Base-by-base conservation (phyloP, 805 yeast species). In the Myxozyma mucilagina region DNA sequence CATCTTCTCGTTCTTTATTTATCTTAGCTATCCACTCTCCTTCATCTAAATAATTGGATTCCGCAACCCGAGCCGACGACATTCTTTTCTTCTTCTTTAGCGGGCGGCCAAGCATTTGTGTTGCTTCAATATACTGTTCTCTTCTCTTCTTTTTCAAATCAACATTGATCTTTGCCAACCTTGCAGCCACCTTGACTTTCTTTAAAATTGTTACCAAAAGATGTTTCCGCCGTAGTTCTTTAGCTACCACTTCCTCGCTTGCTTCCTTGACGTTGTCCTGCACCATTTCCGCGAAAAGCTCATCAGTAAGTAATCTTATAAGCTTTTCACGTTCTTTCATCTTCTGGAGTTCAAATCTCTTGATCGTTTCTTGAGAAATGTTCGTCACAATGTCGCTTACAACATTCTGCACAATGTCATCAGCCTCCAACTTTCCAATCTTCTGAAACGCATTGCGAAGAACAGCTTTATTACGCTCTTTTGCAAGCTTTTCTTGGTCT, bases 201-300 rank as follows among this genome's bases (percentile, higher is more conserved):
- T 60, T 63, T 2, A 85, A 67, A 0, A 70, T 58, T 1, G 49
- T 63, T 20, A 54, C 65, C 60, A 77, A 78, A 31, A 83, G 53
- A 1, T 67, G 67, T 8, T 56, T 67, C 0, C 73, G 66, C 47
- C 80, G 70, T 47, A 77, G 70, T 1, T 62, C 36, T n/a, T 76
- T 79, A 0, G 94, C 87, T 48, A 74, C 72, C 1, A 76, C 70
- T 34, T 80, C 80, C 45, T 80, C 68, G 0, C 76, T 72, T 2
- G 74, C 71, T 42, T 80, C 71, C 67, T 78, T 83, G 0, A 82
- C 69, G 42, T 81, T 76, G 65, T 87, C 92, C 47, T 81, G 78
- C 45, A 89, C 68, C 67, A 88, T 86, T 0, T 92, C 89, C 16
- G 72, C 69, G 63, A 76, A 87, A 0, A 89, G 70, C 44, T 84